Evolutionary conservation across 192 early-diverging fungal species (phyloP).

Genomic region (Globomyces pollinis-pini): DNA sequence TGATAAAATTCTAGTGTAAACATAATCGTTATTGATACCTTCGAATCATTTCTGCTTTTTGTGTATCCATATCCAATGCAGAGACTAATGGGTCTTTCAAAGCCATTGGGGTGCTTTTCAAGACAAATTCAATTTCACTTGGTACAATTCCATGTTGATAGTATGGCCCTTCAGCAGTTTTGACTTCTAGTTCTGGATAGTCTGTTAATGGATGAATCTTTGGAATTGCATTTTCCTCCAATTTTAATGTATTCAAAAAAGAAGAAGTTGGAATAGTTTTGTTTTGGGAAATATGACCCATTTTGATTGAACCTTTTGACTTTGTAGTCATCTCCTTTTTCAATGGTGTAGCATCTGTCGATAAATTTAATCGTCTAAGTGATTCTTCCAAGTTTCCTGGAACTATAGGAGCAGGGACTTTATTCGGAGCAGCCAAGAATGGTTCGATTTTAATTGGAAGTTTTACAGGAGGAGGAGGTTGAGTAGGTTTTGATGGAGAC

Average conservation of each 20-base stretch:
- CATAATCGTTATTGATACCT: too few relatives aligned
- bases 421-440: slow-evolving; percentile 13
- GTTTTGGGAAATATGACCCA: not conserved
- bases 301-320: not conserved
- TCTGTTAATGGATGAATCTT: not conserved
- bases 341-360: too few relatives aligned
- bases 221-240: slow-evolving; percentile 9
- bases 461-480: slow-evolving; percentile 6
- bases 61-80: slow-evolving; percentile 1
- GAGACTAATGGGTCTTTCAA: not conserved
- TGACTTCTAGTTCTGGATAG: not conserved
- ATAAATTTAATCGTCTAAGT: not conserved
- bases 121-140: slow-evolving; percentile 26
- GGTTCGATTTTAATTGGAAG: not conserved
- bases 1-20: slow-evolving; percentile 59
- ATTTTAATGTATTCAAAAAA: not conserved
- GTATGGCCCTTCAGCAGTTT: slow-evolving; percentile 21
- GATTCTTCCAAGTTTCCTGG: slow-evolving; percentile 4
- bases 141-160: slow-evolving; percentile 33
- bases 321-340: too few relatives aligned
- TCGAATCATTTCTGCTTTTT: slow-evolving; percentile 43
- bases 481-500: slow-evolving; percentile 9
- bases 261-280: not conserved
- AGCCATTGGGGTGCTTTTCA: slow-evolving; percentile 22
- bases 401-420: not conserved